phyloP scores from a whole-genome alignment of 768 basidiomycete genomes.

The Royoungia palumana region DNA sequence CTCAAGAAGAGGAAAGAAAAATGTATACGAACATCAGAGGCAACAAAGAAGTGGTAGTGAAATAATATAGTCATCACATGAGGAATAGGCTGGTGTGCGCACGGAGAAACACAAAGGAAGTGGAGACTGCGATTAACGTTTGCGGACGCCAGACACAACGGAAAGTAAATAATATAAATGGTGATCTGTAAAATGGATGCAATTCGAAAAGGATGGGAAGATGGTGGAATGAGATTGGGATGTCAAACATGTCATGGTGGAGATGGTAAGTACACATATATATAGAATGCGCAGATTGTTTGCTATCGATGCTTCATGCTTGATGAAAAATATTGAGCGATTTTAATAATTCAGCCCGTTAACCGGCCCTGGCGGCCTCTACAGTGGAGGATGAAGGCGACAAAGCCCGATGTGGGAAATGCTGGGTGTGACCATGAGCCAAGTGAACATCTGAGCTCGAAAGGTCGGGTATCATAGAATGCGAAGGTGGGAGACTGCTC shows the following conservation, averaged over 20 bases:
- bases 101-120: slow-evolving; percentile 21
- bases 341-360: slow-evolving; percentile 37
- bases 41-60: slow-evolving; percentile 23
- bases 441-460: slow-evolving; percentile 28
- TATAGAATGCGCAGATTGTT: slow-evolving; percentile 39
- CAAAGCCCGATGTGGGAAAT: slow-evolving; percentile 39
- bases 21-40: slow-evolving; percentile 20
- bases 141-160: slow-evolving; percentile 20
- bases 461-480: slow-evolving; percentile 37
- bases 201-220: slow-evolving; percentile 18
- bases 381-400: slow-evolving; percentile 37
- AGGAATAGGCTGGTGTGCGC: slow-evolving; percentile 27
- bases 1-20: neutral
- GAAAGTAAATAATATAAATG: slow-evolving; percentile 29
- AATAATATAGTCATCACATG: slow-evolving; percentile 32
- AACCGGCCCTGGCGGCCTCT: slow-evolving; percentile 39
- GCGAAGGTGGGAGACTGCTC: slow-evolving; percentile 26
- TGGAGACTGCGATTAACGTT: slow-evolving; percentile 30
- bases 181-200: slow-evolving; percentile 29
- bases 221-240: slow-evolving; percentile 28
- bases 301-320: slow-evolving; percentile 40
- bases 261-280: slow-evolving; percentile 38
- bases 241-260: slow-evolving; percentile 34
- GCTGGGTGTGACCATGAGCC: slow-evolving; percentile 35
- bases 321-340: slow-evolving; percentile 37